phyloP scores from a whole-genome alignment of 306 rosid species.

The Casuarina cunninghamiana region DNA sequence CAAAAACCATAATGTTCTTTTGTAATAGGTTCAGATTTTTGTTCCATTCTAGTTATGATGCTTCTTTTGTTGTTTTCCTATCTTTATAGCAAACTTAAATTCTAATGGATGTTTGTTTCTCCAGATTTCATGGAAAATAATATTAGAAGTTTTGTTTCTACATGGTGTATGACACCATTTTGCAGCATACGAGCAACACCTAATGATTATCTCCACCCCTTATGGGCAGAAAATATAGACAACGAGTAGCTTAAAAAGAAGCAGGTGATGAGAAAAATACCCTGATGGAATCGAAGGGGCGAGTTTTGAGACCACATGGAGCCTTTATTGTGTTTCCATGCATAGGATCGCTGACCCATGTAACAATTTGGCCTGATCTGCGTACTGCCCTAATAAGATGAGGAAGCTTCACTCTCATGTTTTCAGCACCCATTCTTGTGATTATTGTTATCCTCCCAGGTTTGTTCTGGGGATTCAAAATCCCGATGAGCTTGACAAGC shows the following conservation, averaged over 20 bases:
- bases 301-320: conserved; percentile 99
- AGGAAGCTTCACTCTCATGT: conserved; percentile 99
- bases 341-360: conserved; percentile 99
- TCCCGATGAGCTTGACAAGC: conserved; percentile 84
- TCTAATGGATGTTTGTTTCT: not conserved
- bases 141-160: not conserved
- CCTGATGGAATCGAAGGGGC: conserved; percentile 94
- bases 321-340: conserved; percentile 99
- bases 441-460: conserved; percentile 92
- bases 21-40: not conserved
- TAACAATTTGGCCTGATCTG: conserved; percentile 84
- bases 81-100: not conserved
- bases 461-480: conserved; percentile 92
- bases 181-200: not conserved
- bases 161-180: not conserved
- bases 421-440: conserved; percentile 99
- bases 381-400: conserved; percentile 95
- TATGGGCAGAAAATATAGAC: not conserved
- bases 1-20: not conserved
- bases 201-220: not conserved
- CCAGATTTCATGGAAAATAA: not conserved
- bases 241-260: not conserved
- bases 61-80: not conserved
- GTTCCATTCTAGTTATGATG: not conserved
- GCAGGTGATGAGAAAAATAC: conserved; percentile 40